Percentiles rank a stretch among this genome's conserved stretches.
Evolutionary conservation across 2,329 filamentous ascomycete species (phyloP).

Genomic region (Beauveria australis): DNA sequence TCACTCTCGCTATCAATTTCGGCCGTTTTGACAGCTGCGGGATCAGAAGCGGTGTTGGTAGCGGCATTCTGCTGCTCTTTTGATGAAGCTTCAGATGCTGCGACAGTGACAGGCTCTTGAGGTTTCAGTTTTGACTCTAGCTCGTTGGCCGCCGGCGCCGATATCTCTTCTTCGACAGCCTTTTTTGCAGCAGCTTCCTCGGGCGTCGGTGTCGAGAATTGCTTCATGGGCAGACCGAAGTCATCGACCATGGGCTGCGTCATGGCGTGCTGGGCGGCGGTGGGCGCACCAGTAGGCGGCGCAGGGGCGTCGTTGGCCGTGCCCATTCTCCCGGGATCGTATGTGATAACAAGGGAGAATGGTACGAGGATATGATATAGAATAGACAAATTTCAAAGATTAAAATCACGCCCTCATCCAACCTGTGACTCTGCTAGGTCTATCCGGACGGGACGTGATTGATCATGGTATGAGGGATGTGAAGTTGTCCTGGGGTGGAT

Average conservation of each 20-base stretch:
- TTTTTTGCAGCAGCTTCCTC: background rate
- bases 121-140: slow-evolving; percentile 6
- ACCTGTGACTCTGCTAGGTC: slow-evolving; percentile 10
- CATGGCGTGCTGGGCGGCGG: background rate
- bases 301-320: slow-evolving; percentile 19
- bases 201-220: slow-evolving; percentile 20
- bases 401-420: slow-evolving; percentile 20
- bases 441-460: slow-evolving; percentile 11
- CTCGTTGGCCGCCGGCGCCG: slow-evolving; percentile 6
- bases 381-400: background rate
- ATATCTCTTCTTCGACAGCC: background rate
- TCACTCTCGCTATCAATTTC: slow-evolving; percentile 26
- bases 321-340: slow-evolving; percentile 17
- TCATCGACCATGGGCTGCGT: slow-evolving; percentile 48
- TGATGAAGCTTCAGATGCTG: slow-evolving; percentile 11
- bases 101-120: background rate
- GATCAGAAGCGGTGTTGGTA: background rate
- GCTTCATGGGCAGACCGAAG: slow-evolving; percentile 60
- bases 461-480: slow-evolving; percentile 5
- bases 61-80: slow-evolving; percentile 14
- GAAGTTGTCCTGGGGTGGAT: background rate
- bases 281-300: slow-evolving; percentile 22
- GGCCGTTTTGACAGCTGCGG: background rate
- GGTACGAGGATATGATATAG: background rate
- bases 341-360: slow-evolving; percentile 9